These are phyloP conservation scores for Trichoderma breve DNA, from an alignment of 2,329 filamentous ascomycete genomes.

Conservation along the genomic window DNA sequence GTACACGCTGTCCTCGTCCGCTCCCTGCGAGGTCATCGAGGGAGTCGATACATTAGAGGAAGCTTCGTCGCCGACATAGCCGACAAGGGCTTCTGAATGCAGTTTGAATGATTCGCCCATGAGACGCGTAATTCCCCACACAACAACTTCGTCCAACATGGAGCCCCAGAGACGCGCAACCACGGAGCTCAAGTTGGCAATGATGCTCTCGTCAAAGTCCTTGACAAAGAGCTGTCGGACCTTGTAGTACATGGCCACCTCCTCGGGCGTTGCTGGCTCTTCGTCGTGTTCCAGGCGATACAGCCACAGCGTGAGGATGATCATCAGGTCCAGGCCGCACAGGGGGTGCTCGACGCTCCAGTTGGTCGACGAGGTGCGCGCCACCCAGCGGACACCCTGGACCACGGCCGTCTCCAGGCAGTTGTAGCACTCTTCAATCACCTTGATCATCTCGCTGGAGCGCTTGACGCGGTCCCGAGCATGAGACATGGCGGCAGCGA, in stretches of 20 bases:
- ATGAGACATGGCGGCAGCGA: constrained; percentile 93
- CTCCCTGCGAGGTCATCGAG: constrained; percentile 69
- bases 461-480: constrained; percentile 92
- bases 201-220: constrained; percentile 79
- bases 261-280: constrained; percentile 80
- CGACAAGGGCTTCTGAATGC: constrained; percentile 89
- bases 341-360: constrained; percentile 99
- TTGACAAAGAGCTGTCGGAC: constrained; percentile 87
- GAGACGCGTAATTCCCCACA: constrained; percentile 94
- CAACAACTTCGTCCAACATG: constrained; percentile 97
- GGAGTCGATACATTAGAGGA: constrained; percentile 68
- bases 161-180: constrained; percentile 95
- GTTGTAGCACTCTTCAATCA: constrained; percentile 96
- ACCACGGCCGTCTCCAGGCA: constrained; percentile 94
- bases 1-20: constrained; percentile 70
- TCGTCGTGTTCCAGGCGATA: constrained; percentile 99
- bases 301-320: constrained; percentile 95
- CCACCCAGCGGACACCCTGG: constrained; percentile 95
- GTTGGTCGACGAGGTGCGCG: constrained; percentile 94
- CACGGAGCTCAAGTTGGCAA: constrained; percentile 85
- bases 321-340: constrained; percentile 94
- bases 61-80: constrained; percentile 84
- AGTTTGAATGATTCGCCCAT: constrained; percentile 99
- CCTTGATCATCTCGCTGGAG: constrained; percentile 96
- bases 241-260: constrained; percentile 88